Evolutionary conservation across 2,329 filamentous ascomycete genomes (phyloP), one percentile per base, ranked within the genome.

Genomic region (Monascus ruber): DNA sequence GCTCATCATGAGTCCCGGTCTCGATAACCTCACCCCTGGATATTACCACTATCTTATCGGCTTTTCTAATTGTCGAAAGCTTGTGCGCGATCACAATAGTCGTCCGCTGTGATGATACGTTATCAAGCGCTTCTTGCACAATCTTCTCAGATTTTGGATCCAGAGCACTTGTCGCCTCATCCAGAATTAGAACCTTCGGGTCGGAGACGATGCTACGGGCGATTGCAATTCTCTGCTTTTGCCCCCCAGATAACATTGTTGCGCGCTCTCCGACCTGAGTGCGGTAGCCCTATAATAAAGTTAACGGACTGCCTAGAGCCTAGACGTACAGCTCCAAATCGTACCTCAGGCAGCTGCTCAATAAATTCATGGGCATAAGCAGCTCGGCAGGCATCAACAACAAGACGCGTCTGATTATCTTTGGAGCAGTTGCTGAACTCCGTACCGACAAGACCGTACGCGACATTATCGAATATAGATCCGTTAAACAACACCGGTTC

Each of bases 161-260:
- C 0, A 94, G 71, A 5, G 84, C 84, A 31, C 81, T 85, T 1
- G 87, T 94, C 2, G 87, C 86, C 61, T 94, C 87, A 47, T 94
- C 87, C 4, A 94, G 77, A 1, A 94, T 73, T 1, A 93, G 71
- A 53, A 93, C 72, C 65, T 83, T 85, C 0, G 85, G 85, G 48
- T 89, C 79, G 3, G 79, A 84, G 24, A 89, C 81, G 36, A 89
- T 73, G 28, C 83, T 83, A 47, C 83, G 70, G 4, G 85, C 83
- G 56, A 91, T 91, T 7, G 85, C 83, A 50, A 93, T 86, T 46
- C 88, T 81, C 62, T 94, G 88, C 58, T 91, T 89, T 63, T 94
- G 87, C n/a, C 87, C 87, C 56, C 88, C 87, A 37, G 82, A 88
- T 6, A 94, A 70, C 34, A 89, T 65, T 47, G 87, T 85, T 5